Evolutionary conservation across 495 filamentous ascomycete genomes (phyloP), one percentile per base, ranked within the genome.

Genomic region (Letharia columbiana): DNA sequence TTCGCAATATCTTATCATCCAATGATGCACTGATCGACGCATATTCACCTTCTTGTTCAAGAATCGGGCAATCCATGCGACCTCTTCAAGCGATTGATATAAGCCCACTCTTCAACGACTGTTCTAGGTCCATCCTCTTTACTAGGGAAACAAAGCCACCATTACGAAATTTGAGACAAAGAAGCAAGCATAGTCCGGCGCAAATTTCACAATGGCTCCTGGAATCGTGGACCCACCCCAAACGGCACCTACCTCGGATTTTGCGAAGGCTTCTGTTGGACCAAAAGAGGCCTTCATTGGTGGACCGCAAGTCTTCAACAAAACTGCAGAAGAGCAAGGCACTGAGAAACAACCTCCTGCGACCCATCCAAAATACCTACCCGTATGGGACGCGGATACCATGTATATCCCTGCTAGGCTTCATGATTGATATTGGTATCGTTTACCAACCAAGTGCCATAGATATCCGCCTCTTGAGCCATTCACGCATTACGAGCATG

Each of bases 401-500:
- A 79, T 75, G 57, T 31, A 35, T 56, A 31, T 33, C 28, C 28
- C 13, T 35, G 52, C 28, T 17, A 8, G 28, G 35, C 52, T 33
- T 56, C 52, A 18, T 15, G 31, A 15, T 6, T 56, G 52, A 4
- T 18, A 11, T 56, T 12, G 52, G 52, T 1, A 18, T 13, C 13
- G 7, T 28, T 18, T 17, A 35, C 31, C 35, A 31, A 56, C 52
- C 28, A 18, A 17, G 5, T 12, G 52, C 18, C 52, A 17, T 18
- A 56, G 52, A 35, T 91, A 87, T 71, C 77, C 81, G 1, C 83
- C 88, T 5, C 82, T 92, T 11, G 72, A 87, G 73, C 83, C 83
- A 0, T 92, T 91, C 71, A 78, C 80, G 59, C 89, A 92, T 73
- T 75, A 79, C 62, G 90, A 95, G 57, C 89, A 87, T 71, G 90